Evolutionary conservation across 2,329 filamentous ascomycete genomes (phyloP).

Genomic region (Xylaria sp.): DNA sequence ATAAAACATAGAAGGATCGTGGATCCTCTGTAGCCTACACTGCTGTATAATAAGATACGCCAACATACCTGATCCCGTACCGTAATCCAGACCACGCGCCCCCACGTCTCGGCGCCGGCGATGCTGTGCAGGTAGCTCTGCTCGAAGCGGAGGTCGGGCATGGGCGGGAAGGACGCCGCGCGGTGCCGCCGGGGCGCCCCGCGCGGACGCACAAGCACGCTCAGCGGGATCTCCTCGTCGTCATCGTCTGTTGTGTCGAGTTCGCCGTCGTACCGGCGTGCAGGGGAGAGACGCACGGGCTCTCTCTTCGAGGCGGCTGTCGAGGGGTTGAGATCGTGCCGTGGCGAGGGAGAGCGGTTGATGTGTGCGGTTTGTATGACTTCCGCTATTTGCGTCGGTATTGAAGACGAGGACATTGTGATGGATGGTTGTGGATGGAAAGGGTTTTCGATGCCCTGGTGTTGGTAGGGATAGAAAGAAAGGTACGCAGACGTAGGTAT

Average conservation of each 20-base stretch:
- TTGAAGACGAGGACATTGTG: constrained; percentile 37
- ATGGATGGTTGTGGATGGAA: neutral
- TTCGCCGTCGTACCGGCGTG: constrained; percentile 3
- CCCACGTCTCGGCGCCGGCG: constrained; percentile 80
- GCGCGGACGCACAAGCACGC: constrained; percentile 66
- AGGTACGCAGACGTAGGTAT: neutral
- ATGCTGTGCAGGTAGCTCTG: constrained; percentile 97
- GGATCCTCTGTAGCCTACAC: too few relatives aligned
- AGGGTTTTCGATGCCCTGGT: neutral
- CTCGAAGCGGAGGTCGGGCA: constrained; percentile 95
- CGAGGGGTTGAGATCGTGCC: constrained; percentile 82
- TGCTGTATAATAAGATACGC: neutral
- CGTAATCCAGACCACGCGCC: constrained; percentile 85
- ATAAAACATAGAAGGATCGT: neutral
- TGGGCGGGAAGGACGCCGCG: constrained; percentile 60
- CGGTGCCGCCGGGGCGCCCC: constrained; percentile 58
- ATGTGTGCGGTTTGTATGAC: constrained; percentile 85
- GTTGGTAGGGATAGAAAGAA: neutral
- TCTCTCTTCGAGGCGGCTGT: constrained; percentile 76
- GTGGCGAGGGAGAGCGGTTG: constrained; percentile 75
- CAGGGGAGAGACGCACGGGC: constrained; percentile 60
- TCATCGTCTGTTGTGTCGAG: constrained; percentile 54
- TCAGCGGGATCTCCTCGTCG: constrained; percentile 76
- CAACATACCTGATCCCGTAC: constrained; percentile 80
- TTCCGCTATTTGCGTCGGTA: constrained; percentile 76